phyloP scores from a whole-genome alignment of 495 filamentous ascomycete genomes.

The Trichoderma virens region DNA sequence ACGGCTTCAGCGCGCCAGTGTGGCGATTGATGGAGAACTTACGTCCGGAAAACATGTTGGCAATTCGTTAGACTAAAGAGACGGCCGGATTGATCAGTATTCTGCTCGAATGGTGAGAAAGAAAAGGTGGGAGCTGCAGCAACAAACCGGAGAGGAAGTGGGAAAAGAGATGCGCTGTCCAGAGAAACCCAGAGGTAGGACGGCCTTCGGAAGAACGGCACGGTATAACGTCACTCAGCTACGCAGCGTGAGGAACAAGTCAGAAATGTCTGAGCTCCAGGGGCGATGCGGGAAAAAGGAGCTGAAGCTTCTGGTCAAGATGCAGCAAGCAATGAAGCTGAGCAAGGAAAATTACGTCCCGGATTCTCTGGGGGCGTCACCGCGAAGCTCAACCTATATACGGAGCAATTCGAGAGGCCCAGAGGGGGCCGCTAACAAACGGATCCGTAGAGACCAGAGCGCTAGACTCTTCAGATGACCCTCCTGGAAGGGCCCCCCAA shows the following conservation, averaged over 20 bases:
- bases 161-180: neutral
- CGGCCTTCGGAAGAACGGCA: slow-evolving; percentile 3
- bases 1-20: slow-evolving; percentile 41
- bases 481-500: neutral
- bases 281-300: neutral
- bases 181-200: neutral
- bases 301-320: neutral
- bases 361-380: neutral
- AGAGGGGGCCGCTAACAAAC: neutral
- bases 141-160: neutral
- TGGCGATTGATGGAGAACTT: slow-evolving; percentile 53
- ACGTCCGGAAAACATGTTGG: slow-evolving; percentile 33
- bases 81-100: neutral
- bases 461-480: slow-evolving; percentile 3
- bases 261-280: neutral
- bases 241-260: neutral
- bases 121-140: neutral
- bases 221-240: slow-evolving; percentile 1
- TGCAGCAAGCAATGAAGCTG: neutral
- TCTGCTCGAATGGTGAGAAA: neutral
- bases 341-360: neutral
- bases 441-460: neutral
- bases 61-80: neutral
- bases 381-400: neutral
- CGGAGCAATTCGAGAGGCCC: neutral